These are phyloP conservation scores for Fusarium redolens DNA, from an alignment of 2,329 filamentous ascomycete species.

Conservation along the genomic window DNA sequence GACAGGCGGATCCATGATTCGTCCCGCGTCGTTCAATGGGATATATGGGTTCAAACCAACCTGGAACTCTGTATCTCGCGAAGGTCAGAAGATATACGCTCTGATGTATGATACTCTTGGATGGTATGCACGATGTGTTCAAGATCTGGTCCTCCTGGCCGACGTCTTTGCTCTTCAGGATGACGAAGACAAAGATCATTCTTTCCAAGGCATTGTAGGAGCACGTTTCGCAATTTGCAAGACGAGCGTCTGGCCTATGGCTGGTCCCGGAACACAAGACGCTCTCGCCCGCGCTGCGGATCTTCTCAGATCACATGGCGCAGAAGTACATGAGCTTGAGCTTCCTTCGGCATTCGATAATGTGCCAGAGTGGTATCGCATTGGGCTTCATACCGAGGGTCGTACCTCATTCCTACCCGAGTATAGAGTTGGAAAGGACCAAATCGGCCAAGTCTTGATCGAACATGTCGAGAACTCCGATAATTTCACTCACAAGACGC, in stretches of 20 bases:
- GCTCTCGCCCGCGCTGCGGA: slow-evolving; percentile 56
- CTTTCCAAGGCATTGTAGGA: slow-evolving; percentile 55
- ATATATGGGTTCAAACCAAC: slow-evolving; percentile 76
- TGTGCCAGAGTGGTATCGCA: slow-evolving; percentile 64
- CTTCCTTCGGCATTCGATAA: slow-evolving; percentile 62
- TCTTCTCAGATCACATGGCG: slow-evolving; percentile 60
- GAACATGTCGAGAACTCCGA: slow-evolving; percentile 64
- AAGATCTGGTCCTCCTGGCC: slow-evolving; percentile 68
- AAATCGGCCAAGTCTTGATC: slow-evolving; percentile 59
- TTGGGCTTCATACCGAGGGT: slow-evolving; percentile 65
- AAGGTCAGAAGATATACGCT: slow-evolving; percentile 71
- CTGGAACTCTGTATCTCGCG: slow-evolving; percentile 71
- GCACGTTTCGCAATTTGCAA: slow-evolving; percentile 67
- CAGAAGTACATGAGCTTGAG: slow-evolving; percentile 66
- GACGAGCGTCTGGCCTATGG: slow-evolving; percentile 65
- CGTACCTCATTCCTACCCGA: slow-evolving; percentile 65
- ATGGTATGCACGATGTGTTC: slow-evolving; percentile 67
- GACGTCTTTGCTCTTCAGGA: slow-evolving; percentile 66
- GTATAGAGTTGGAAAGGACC: slow-evolving; percentile 60
- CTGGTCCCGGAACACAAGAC: slow-evolving; percentile 57
- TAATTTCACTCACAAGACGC: slow-evolving; percentile 58
- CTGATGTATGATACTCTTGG: slow-evolving; percentile 72
- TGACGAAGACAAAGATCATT: slow-evolving; percentile 51
- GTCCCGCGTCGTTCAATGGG: slow-evolving; percentile 74
- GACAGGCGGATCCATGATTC: slow-evolving; percentile 73